phyloP scores from a whole-genome alignment of 1,139 yeast genomes.

The Hanseniaspora uvarum region DNA sequence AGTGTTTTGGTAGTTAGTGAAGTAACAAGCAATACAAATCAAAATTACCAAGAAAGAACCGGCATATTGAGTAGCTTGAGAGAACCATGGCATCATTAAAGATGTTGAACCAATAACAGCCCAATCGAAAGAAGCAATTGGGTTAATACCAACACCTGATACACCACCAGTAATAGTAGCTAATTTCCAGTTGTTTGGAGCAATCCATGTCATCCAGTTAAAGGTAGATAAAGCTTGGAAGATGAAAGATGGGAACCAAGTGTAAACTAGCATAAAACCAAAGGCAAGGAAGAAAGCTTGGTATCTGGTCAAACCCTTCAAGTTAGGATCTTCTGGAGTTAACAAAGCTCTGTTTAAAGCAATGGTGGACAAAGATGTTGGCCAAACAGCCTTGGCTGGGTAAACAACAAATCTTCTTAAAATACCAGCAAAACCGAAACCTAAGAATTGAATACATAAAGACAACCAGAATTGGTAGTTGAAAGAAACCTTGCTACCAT shows the following conservation, averaged over 20 bases:
- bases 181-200: constrained; percentile 44
- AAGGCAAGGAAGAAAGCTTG: constrained; percentile 37
- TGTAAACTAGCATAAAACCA: constrained; percentile 38
- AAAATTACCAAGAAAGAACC: constrained; percentile 41
- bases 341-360: constrained; percentile 46
- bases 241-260: constrained; percentile 49
- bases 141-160: constrained; percentile 48
- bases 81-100: constrained; percentile 40
- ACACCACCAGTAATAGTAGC: constrained; percentile 46
- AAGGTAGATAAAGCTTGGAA: constrained; percentile 44
- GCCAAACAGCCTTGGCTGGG: constrained; percentile 51
- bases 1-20: constrained; percentile 43
- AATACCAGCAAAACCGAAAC: constrained; percentile 56
- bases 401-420: constrained; percentile 48
- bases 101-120: constrained; percentile 32
- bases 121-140: constrained; percentile 46
- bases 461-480: constrained; percentile 46
- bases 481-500: constrained; percentile 36
- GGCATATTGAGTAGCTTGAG: constrained; percentile 35
- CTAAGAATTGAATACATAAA: constrained; percentile 47
- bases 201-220: constrained; percentile 58
- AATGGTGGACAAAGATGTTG: constrained; percentile 43
- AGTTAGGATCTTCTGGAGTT: constrained; percentile 13
- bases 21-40: constrained; percentile 39
- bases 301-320: constrained; percentile 42